Evolutionary conservation across 2,329 filamentous ascomycete species (phyloP), one percentile per base, ranked within the genome.

Genomic region (Pyricularia sp.): DNA sequence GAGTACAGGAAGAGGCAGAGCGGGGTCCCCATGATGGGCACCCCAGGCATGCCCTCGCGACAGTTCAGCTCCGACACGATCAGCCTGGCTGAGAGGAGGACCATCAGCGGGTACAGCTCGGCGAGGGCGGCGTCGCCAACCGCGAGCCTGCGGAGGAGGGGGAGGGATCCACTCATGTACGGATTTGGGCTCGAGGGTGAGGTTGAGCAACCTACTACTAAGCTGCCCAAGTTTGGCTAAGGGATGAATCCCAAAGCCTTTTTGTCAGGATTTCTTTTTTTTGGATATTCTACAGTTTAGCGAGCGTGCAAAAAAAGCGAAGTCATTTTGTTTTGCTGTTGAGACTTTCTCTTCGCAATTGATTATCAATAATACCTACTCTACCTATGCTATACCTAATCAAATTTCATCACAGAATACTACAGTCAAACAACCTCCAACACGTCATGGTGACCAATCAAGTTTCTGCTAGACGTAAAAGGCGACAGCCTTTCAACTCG

Each of bases 21-120:
- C 12, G 26, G 64, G 4, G 64, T 50, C 11, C 33, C 33, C 70
- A 81, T 82, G 74, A 85, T 94, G 71, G 97, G 85, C 66, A 88
- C 81, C 17, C 94, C 91, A 7, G 92, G 86, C 92, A 99, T 94
- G 77, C 98, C 95, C 75, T 97, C 94, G 77, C 97, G 98, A 77
- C 99, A 95, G 72, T 98, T 97, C 74, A 92, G 92, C 86, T 99
- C 42, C 12, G 59, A 26, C 12, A 12, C 59, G 23, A 14, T 30
- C 23, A 30, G 25, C 59, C 28, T 64, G 59, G 5, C 14, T 12
- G 28, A 26, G 6, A 17, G 59, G 59, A 64, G 59, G 23, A 50
- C 42, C 42, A n/a, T 50, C 42, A 50, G 42, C 20, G 42, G 42
- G 11, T n/a, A 50, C 14, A 50, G 42, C 42, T n/a, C 42, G 20